Base-by-base conservation (phyloP, 1,284 basidiomycete genomes). In the Leccinum proliferum region DNA sequence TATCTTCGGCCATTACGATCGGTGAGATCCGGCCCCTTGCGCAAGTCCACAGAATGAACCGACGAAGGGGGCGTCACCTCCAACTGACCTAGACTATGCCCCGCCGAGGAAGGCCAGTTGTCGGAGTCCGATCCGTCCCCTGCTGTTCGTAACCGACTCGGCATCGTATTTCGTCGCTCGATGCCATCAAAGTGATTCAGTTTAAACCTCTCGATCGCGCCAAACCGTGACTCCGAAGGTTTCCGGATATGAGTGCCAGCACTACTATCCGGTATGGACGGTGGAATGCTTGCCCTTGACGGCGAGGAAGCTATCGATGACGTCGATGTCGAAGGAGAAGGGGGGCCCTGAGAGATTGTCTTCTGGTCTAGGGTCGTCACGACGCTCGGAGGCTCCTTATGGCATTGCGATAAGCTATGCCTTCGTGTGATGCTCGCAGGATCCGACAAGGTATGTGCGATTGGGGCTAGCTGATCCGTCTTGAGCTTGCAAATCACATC, bases 401-500 rank as follows among this genome's bases (percentile, higher is more conserved):
- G 79, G 34, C 88, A 83, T 58, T 85, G 82, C 2, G 91, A 92
- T 21, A 90, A 75, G 70, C 91, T 93, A 61, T 87, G 84, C 67
- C 86, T 84, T 58, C 92, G 82, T 39, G 81, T 76, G 15, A 81
- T 73, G 59, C 77, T 78, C 10, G 77, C 72, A 4, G 88, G 82
- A 70, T 93, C 90, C 4, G 87, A 82, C 61, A 93, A 77, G 8
- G 91, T 80, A 68, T 21, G 90, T 0, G 83, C 77, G 59, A 93
- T 79, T 25, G 91, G 88, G 1, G 81, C 77, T 77, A 92, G 82
- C 69, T 91, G 90, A 67, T 93, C 91, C 1, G 90, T 92, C 78
- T 89, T 89, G 73, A 99, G 83, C 77, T 97, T 96, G 63, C 94
- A 88, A 70, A 99, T 97, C 67, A 99, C 90, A 73, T 99, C 96